Evolutionary conservation across 345 rosid genomes (phyloP), one percentile per base, ranked within the genome.

Genomic region (Populus alba): DNA sequence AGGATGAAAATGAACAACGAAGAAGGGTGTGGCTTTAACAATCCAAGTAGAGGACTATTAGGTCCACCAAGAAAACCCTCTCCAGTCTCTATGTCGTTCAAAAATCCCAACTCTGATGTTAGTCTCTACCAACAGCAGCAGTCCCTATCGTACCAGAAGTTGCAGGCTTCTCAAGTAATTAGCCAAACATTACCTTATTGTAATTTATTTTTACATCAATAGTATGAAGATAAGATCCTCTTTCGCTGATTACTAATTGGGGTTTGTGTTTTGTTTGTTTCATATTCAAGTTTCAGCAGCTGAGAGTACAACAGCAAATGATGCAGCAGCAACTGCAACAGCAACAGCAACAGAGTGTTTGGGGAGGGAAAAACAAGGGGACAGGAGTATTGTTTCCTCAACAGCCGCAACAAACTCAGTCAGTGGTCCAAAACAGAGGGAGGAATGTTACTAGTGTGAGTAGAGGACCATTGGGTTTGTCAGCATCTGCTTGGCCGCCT

Each of bases 401-500:
- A 27, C 66, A 43, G 16, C 76, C 71, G 33, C 83, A 47, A 12
- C 72, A 33, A 10, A 27, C 59, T 15, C 81, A 73, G 33, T 9
- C 67, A 9, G 62, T 63, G 41, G 75, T 38, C 53, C 78, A 71
- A 20, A 72, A 45, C 38, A 31, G 71, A 16, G 73, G 77, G 12
- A 41, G 80, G 31, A 82, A 45, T 67, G 2, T 33, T 9, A 23
- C 76, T 10, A 41, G 65, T 59, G 65, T 10, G 11, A 4, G 65
- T 59, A 59, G 65, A 59, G 65, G 65, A 31, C 78, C 86, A 23
- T 55, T 80, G 70, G 87, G 83, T 31, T 78, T 89, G 77, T 87
- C 91, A 6, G 57, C 87, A 7, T 83, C 91, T 80, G 90, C 89
- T 61, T 90, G 95, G 96, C 85, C 92, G 9, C 73, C 90, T 63